These are phyloP conservation scores for Lactifluus subvellereus DNA, from an alignment of 768 basidiomycete genomes.

Conservation along the genomic window DNA sequence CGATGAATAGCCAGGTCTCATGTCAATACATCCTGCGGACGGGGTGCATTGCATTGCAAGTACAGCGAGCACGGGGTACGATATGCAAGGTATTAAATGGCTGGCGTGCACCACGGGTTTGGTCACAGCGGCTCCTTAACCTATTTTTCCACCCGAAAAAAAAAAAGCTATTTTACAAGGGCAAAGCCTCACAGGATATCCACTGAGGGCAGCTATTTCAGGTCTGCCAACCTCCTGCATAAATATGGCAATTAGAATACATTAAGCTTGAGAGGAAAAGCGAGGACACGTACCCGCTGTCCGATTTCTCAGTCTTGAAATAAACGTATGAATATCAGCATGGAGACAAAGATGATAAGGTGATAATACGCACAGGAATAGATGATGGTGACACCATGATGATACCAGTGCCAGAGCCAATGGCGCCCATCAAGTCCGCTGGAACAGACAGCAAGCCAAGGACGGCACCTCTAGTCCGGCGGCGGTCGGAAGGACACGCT, in stretches of 20 bases:
- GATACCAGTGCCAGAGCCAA: slow-evolving; percentile 93
- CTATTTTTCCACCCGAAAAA: neutral
- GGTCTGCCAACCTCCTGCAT: slow-evolving; percentile 67
- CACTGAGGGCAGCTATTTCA: slow-evolving; percentile 71
- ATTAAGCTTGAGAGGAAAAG: neutral
- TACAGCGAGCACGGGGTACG: neutral
- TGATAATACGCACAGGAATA: slow-evolving; percentile 50
- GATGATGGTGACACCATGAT: slow-evolving; percentile 96
- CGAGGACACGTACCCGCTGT: slow-evolving; percentile 46
- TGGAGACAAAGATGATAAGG: neutral
- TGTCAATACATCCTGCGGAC: neutral
- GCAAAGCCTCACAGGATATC: slow-evolving; percentile 53
- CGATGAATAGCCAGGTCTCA: neutral
- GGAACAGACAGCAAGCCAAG: slow-evolving; percentile 85
- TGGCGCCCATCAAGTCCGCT: slow-evolving; percentile 93
- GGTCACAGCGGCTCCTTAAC: neutral
- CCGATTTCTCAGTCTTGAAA: slow-evolving; percentile 88
- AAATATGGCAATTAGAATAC: neutral
- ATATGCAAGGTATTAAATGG: neutral
- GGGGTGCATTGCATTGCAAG: neutral
- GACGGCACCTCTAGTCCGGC: slow-evolving; percentile 93
- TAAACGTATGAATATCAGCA: neutral
- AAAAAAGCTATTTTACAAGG: neutral
- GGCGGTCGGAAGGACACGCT: slow-evolving; percentile 95
- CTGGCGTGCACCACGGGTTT: neutral